Percentiles rank a stretch among this genome's conserved stretches.
Evolutionary conservation across 345 rosid genomes (phyloP).

Genomic region (thale cress (Arabidopsis thaliana)): TAIR10.1 NC_003071.7:19479501-19480000

Average conservation of each 20-base stretch:
- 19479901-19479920: not conserved
- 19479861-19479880: not conserved
- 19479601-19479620: not conserved
- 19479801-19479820: not conserved
- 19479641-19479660: not conserved
- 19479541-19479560: conserved; percentile 2
- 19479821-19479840: conserved; percentile 27
- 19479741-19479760: not conserved
- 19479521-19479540: not conserved
- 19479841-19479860: conserved; percentile 9
- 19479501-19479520: not conserved
- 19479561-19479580: not conserved
- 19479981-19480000: not conserved
- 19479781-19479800: not conserved
- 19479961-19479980: not conserved
- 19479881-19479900: not conserved
- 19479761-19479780: not conserved
- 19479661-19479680: not conserved
- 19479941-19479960: conserved; percentile 13
- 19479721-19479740: not conserved
- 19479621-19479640: not conserved
- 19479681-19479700: not conserved
- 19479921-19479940: conserved; percentile 1
- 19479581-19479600: not conserved
- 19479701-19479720: not conserved